phyloP scores from a whole-genome alignment of 2,329 filamentous ascomycete genomes.

The Drechslera avenae region DNA sequence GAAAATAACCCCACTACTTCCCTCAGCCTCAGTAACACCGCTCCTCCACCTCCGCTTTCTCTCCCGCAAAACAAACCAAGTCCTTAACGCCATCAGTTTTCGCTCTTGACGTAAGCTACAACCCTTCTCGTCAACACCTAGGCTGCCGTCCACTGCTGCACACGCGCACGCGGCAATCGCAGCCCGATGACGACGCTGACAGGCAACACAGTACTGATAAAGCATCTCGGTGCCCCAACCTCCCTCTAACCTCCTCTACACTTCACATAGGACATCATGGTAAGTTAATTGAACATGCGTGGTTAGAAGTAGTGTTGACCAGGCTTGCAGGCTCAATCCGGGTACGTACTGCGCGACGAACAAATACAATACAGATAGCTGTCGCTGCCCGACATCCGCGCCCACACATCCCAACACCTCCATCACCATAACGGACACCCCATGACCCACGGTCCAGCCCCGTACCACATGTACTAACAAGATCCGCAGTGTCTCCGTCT shows the following conservation, averaged over 20 bases:
- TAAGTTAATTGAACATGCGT: slow-evolving; percentile 24
- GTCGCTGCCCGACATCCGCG: slow-evolving; percentile 15
- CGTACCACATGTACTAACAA: slow-evolving; percentile 21
- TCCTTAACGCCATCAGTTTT: slow-evolving; percentile 26
- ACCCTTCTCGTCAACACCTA: slow-evolving; percentile 21
- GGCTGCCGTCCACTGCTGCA: slow-evolving; percentile 20
- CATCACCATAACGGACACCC: slow-evolving; percentile 8
- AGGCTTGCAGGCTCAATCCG: slow-evolving; percentile 49
- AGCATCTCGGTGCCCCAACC: slow-evolving; percentile 33
- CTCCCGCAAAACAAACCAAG: slow-evolving; percentile 21
- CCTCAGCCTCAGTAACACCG: slow-evolving; percentile 34
- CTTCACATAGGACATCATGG: slow-evolving; percentile 42
- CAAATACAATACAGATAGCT: slow-evolving; percentile 18
- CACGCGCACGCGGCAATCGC: slow-evolving; percentile 17
- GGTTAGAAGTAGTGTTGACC: slow-evolving; percentile 22
- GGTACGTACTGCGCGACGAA: slow-evolving; percentile 44
- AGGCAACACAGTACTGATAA: slow-evolving; percentile 44
- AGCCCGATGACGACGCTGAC: slow-evolving; percentile 47
- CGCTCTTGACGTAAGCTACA: slow-evolving; percentile 36
- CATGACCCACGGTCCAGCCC: not conserved
- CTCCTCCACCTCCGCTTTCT: slow-evolving; percentile 28
- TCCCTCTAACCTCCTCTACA: slow-evolving; percentile 23
- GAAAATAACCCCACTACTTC: slow-evolving; percentile 25
- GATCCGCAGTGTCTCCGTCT: slow-evolving; percentile 67
- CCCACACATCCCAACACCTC: slow-evolving; percentile 10